Conservation (phyloP, 2,329 filamentous ascomycete genomes). For the Chaetomium globosum region DNA sequence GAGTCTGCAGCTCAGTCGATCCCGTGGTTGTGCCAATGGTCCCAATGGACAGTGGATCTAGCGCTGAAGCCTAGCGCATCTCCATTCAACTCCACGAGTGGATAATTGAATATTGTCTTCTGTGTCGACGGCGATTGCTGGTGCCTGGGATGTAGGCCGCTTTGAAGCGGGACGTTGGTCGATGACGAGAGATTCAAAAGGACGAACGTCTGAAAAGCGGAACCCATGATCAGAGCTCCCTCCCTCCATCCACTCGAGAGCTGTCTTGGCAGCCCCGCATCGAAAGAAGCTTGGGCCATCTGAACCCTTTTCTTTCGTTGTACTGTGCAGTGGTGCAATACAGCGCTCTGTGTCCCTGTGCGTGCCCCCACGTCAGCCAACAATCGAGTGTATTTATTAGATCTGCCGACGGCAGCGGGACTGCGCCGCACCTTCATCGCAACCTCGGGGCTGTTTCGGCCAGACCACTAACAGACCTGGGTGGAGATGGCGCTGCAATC, state of each 20-base stretch:
- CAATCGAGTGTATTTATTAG: background rate
- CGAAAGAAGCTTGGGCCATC: background rate
- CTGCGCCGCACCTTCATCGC: constrained; percentile 9
- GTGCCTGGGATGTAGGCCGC: constrained; percentile 4
- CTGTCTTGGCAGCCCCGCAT: constrained; percentile 18
- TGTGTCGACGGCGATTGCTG: background rate
- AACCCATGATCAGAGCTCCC: background rate
- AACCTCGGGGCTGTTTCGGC: constrained; percentile 6
- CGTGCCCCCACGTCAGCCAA: background rate
- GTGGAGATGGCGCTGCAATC: background rate
- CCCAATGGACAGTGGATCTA: constrained; percentile 4
- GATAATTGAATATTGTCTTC: background rate
- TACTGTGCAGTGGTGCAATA: too few relatives aligned
- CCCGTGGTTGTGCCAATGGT: background rate
- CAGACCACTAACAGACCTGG: constrained; percentile 8
- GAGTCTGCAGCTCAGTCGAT: background rate
- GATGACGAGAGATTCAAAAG: constrained; percentile 19
- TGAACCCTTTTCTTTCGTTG: background rate
- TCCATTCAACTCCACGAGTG: background rate
- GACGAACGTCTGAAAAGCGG: background rate
- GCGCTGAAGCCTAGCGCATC: constrained; percentile 13
- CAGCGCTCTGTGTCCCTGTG: too few relatives aligned
- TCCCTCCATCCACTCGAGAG: background rate
- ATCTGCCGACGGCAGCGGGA: background rate
- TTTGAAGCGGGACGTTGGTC: constrained; percentile 16